These are phyloP conservation scores for Venturia nashicola DNA, from an alignment of 2,329 filamentous ascomycete species.

Conservation along the genomic window DNA sequence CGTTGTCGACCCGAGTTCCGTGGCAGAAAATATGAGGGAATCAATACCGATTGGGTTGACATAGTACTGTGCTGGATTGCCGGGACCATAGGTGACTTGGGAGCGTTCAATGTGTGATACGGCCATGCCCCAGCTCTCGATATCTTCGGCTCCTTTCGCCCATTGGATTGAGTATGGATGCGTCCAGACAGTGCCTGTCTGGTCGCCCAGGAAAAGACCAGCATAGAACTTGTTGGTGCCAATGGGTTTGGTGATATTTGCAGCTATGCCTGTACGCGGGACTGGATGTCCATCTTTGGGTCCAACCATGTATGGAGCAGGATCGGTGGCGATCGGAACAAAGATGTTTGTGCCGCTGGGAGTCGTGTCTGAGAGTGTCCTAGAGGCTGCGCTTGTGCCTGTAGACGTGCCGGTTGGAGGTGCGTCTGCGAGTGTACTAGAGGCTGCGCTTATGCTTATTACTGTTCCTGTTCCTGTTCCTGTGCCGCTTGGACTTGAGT, in stretches of 20 bases:
- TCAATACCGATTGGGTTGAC: conserved; percentile 73
- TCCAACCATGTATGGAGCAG: conserved; percentile 15
- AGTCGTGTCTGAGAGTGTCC: neutral
- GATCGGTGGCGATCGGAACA: neutral
- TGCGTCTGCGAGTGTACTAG: neutral
- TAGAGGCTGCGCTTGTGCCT: neutral
- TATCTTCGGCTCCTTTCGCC: conserved; percentile 36
- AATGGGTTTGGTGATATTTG: conserved; percentile 19
- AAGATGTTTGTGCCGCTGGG: conserved; percentile 1
- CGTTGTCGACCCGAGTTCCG: conserved; percentile 50
- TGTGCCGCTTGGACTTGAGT: no score
- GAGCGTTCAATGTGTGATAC: conserved; percentile 60
- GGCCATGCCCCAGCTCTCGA: conserved; percentile 63
- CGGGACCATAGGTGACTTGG: conserved; percentile 54
- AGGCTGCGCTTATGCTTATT: no score
- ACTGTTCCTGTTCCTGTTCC: no score
- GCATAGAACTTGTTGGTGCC: conserved; percentile 61
- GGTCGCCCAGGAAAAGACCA: conserved; percentile 66
- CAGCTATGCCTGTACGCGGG: conserved; percentile 11
- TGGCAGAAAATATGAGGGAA: conserved; percentile 66
- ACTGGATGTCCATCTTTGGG: conserved; percentile 29
- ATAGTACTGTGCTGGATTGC: conserved; percentile 49
- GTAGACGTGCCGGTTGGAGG: neutral
- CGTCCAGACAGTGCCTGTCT: conserved; percentile 57
- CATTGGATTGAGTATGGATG: conserved; percentile 44